These are phyloP conservation scores for Mycosarcoma mackinlayi DNA, from an alignment of 1,284 basidiomycete genomes.

Conservation along the genomic window DNA sequence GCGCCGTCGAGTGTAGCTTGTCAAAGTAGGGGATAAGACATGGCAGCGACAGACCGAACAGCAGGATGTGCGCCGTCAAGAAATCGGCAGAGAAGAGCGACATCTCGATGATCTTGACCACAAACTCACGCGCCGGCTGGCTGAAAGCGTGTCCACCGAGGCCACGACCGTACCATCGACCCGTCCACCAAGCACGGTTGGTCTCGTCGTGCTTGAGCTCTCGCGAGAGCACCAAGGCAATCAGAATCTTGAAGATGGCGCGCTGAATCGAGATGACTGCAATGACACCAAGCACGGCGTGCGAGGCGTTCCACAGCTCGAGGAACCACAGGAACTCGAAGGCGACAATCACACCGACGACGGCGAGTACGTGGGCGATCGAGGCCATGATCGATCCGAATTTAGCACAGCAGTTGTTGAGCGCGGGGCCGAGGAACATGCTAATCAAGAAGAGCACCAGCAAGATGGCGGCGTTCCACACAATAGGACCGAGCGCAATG, in stretches of 20 bases:
- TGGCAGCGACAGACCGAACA: slow-evolving; percentile 72
- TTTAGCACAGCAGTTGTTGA: slow-evolving; percentile 75
- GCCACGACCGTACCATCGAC: slow-evolving; percentile 68
- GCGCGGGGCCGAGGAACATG: slow-evolving; percentile 89
- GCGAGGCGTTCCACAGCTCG: slow-evolving; percentile 89
- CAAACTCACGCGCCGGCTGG: slow-evolving; percentile 67
- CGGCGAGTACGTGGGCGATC: slow-evolving; percentile 65
- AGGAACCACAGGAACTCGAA: slow-evolving; percentile 81
- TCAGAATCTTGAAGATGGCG: slow-evolving; percentile 68
- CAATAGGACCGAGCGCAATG: slow-evolving; percentile 91
- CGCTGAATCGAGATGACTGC: slow-evolving; percentile 68
- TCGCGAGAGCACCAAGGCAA: slow-evolving; percentile 64
- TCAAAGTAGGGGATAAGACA: slow-evolving; percentile 62
- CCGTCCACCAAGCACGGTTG: slow-evolving; percentile 68
- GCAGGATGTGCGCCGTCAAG: slow-evolving; percentile 61
- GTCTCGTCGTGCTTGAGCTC: slow-evolving; percentile 69
- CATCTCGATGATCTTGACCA: slow-evolving; percentile 69
- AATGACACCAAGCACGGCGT: slow-evolving; percentile 75
- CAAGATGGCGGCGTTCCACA: slow-evolving; percentile 91
- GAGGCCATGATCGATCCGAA: slow-evolving; percentile 68
- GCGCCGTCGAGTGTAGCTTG: slow-evolving; percentile 63
- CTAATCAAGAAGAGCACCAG: slow-evolving; percentile 88
- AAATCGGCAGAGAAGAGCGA: slow-evolving; percentile 66
- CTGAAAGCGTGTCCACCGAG: slow-evolving; percentile 67
- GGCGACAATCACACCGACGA: slow-evolving; percentile 63